Conservation (phyloP, 305 asterid species). For the Fraxinus greggii region DNA sequence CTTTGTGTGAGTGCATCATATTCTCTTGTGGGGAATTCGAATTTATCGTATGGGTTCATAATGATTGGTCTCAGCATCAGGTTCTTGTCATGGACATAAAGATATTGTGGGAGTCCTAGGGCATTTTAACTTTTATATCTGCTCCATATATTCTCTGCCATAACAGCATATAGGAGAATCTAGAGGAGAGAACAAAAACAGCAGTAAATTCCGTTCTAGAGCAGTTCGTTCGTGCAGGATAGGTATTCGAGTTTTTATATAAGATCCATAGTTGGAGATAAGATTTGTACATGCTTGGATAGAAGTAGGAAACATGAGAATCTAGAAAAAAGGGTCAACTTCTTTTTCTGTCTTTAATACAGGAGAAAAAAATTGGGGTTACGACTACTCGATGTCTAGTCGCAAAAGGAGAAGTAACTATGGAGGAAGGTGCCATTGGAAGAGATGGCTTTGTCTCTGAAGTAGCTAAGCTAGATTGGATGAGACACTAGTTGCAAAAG, state of each 20-base stretch:
- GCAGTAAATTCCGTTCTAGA: background rate
- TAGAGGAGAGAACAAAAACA: background rate
- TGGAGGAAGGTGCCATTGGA: background rate
- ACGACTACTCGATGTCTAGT: background rate
- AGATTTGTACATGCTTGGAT: background rate
- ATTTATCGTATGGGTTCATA: background rate
- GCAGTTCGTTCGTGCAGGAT: background rate
- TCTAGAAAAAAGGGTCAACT: constrained; percentile 3
- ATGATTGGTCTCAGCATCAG: constrained; percentile 18
- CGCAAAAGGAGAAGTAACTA: background rate
- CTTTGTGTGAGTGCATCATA: background rate
- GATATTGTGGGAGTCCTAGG: background rate
- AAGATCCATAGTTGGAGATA: background rate
- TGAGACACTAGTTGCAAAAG: background rate
- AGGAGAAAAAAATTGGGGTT: background rate
- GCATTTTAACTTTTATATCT: background rate
- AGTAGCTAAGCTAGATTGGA: background rate
- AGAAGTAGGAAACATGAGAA: background rate
- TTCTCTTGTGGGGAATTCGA: background rate
- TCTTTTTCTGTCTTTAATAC: background rate
- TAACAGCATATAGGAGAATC: background rate
- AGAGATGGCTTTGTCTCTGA: constrained; percentile 3
- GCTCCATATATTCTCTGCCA: background rate
- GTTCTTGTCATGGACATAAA: background rate
- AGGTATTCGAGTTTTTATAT: background rate